A percentile compares a stretch with the other conserved stretches of the same genome.
Conservation (phyloP, 2,329 filamentous ascomycete species). For the Aspergillus proliferans region DNA sequence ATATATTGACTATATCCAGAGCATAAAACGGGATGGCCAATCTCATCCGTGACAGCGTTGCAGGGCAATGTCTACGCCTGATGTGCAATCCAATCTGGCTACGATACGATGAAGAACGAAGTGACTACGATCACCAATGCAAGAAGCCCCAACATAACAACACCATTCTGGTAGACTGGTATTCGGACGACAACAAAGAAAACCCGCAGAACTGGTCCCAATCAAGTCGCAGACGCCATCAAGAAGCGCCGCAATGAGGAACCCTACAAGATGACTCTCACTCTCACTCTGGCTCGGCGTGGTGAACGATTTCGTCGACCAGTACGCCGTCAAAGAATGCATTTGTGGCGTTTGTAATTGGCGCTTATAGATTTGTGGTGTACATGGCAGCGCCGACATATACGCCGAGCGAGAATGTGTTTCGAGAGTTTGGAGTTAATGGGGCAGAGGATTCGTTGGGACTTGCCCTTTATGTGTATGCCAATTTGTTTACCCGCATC, state of each 20-base stretch:
- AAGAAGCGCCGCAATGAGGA: no score
- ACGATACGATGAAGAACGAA: neutral
- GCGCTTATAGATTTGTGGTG: slow-evolving; percentile 26
- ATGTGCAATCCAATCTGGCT: neutral
- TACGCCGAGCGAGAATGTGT: slow-evolving; percentile 13
- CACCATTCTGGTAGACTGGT: neutral
- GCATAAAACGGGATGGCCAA: neutral
- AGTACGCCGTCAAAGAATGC: slow-evolving; percentile 15
- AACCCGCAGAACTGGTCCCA: slow-evolving; percentile 22
- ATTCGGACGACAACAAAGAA: slow-evolving; percentile 6
- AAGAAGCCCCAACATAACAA: neutral
- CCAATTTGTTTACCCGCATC: neutral
- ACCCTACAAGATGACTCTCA: no score
- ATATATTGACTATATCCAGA: no score
- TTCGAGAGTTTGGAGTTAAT: neutral
- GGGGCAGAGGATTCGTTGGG: neutral
- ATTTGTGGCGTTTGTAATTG: slow-evolving; percentile 14
- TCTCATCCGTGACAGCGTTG: neutral
- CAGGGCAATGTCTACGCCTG: neutral
- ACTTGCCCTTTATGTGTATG: neutral
- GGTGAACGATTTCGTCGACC: slow-evolving; percentile 2
- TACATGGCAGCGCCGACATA: slow-evolving; percentile 25
- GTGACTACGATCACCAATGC: neutral
- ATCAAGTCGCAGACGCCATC: neutral
- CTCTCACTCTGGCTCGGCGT: neutral